A percentile compares a stretch with the other conserved stretches of the same genome.
phyloP scores from a whole-genome alignment of 768 basidiomycete genomes.

The Leccinum aurantiacum region DNA sequence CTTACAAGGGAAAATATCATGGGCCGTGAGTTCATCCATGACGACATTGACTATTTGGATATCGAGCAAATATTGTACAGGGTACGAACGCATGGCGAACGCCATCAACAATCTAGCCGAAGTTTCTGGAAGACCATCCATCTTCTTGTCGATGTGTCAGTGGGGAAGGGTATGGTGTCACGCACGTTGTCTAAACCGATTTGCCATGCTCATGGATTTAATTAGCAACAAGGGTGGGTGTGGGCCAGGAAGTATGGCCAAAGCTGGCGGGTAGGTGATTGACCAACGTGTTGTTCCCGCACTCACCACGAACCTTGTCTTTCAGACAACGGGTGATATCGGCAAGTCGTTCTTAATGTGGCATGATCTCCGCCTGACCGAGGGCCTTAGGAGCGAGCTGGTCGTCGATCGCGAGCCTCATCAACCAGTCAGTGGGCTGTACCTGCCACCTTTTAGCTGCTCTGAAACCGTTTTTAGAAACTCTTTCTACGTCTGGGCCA shows the following conservation, averaged over 20 bases:
- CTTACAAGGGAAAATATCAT: constrained; percentile 55
- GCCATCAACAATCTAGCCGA: constrained; percentile 53
- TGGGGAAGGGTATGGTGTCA: constrained; percentile 57
- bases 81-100: constrained; percentile 59
- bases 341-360: constrained; percentile 24
- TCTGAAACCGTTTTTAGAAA: constrained; percentile 42
- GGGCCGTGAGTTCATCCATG: constrained; percentile 42
- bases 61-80: constrained; percentile 31
- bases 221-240: constrained; percentile 60
- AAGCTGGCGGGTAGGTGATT: constrained; percentile 57
- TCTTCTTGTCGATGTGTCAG: constrained; percentile 62
- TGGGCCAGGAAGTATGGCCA: constrained; percentile 63
- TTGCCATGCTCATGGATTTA: constrained; percentile 2
- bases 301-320: constrained; percentile 6
- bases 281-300: neutral
- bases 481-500: constrained; percentile 60
- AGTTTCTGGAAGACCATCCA: constrained; percentile 49
- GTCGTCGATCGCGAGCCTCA: constrained; percentile 50
- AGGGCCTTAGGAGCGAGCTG: constrained; percentile 42
- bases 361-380: neutral
- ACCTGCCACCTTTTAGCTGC: neutral
- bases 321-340: constrained; percentile 53
- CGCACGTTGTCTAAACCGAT: neutral
- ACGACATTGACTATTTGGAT: constrained; percentile 3
- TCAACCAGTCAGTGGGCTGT: constrained; percentile 46